Conservation (phyloP, 2,329 filamentous ascomycete genomes). For the Claviceps africana region DNA sequence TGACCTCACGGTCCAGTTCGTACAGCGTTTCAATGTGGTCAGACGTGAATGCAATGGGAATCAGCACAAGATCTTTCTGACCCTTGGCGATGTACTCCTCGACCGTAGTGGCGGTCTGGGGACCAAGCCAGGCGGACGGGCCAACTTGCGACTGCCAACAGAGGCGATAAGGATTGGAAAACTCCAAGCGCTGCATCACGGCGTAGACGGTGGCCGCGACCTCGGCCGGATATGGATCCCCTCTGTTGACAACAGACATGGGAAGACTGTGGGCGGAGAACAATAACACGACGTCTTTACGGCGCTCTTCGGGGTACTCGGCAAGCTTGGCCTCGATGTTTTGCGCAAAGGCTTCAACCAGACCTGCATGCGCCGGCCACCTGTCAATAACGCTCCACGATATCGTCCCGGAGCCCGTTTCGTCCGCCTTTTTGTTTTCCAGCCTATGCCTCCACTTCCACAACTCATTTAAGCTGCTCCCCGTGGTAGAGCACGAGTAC, state of each 20-base stretch:
- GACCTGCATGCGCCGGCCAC: conserved; percentile 82
- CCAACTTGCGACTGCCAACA: conserved; percentile 99
- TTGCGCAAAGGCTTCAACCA: conserved; percentile 82
- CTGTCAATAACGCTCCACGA: conserved; percentile 96
- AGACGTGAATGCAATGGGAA: conserved; percentile 96
- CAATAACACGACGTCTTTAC: conserved; percentile 69
- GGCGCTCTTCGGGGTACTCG: conserved; percentile 69
- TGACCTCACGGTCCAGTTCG: conserved; percentile 89
- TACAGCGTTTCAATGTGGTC: conserved; percentile 97
- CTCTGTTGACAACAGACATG: conserved; percentile 93
- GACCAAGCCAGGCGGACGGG: conserved; percentile 86
- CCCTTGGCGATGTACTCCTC: conserved; percentile 81
- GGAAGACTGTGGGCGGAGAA: conserved; percentile 94
- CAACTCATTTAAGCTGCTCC: conserved; percentile 87
- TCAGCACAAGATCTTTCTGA: conserved; percentile 77
- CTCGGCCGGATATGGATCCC: conserved; percentile 89
- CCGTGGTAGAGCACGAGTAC: conserved; percentile 95
- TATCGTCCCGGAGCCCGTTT: conserved; percentile 52
- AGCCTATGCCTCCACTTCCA: conserved; percentile 93
- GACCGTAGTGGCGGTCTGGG: conserved; percentile 81
- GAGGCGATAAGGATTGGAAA: conserved; percentile 80
- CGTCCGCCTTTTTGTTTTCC: conserved; percentile 56
- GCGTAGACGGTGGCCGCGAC: conserved; percentile 92
- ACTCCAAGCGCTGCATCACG: conserved; percentile 83
- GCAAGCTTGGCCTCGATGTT: conserved; percentile 79